A percentile compares a stretch with the other conserved stretches of the same genome.
Conservation (phyloP, 139 green algal species). For the Tetradesmus lagerheimii region DNA sequence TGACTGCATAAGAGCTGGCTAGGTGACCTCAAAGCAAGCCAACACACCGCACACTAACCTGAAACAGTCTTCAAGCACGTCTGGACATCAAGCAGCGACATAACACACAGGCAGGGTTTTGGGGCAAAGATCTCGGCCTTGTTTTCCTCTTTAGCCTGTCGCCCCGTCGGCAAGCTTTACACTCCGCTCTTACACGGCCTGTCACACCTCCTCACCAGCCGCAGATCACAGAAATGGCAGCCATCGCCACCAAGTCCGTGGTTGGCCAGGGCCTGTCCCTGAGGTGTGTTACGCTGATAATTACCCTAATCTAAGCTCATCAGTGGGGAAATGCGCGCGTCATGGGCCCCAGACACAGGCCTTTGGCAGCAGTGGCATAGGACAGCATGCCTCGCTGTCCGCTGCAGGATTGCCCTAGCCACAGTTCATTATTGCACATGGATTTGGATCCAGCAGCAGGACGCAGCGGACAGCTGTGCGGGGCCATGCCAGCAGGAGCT, state of each 20-base stretch:
- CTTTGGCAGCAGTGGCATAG: not conserved
- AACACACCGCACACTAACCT: too few species aligned
- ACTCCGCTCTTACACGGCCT: not conserved
- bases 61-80: too few species aligned
- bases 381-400: not conserved
- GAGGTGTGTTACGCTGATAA: not conserved
- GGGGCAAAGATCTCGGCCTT: not conserved
- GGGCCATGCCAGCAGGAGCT: not conserved
- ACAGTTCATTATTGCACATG: not conserved
- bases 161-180: not conserved
- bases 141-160: not conserved
- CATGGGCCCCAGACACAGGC: not conserved
- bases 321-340: not conserved
- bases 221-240: constrained; percentile 23
- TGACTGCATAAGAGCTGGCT: too few species aligned
- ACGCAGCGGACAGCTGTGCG: not conserved
- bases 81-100: not conserved
- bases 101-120: constrained; percentile 3
- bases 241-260: constrained; percentile 24
- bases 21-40: too few species aligned
- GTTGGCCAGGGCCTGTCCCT: constrained; percentile 36
- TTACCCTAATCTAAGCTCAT: not conserved
- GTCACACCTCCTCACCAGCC: not conserved
- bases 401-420: not conserved
- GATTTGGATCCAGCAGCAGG: not conserved